These are phyloP conservation scores for Trichoderma gamsii DNA, from an alignment of 495 filamentous ascomycete genomes.

Conservation along the genomic window DNA sequence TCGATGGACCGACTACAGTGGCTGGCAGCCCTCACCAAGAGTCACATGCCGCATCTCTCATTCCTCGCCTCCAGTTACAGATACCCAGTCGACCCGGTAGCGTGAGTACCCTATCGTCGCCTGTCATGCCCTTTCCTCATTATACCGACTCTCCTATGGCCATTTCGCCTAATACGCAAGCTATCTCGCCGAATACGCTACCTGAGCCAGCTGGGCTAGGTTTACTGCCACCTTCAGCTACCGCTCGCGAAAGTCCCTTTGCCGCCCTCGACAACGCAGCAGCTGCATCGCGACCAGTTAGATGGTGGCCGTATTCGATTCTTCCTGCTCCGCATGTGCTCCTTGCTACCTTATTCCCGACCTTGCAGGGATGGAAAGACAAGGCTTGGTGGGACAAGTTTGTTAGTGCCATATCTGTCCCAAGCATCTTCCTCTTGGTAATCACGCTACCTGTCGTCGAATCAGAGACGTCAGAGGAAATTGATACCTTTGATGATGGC, in stretches of 20 bases:
- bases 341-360: conserved; percentile 76
- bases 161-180: too few relatives aligned
- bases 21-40: conserved; percentile 17
- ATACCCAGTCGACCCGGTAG: conserved; percentile 45
- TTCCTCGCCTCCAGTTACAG: conserved; percentile 22
- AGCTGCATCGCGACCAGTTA: conserved; percentile 35
- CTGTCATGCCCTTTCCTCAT: conserved; percentile 37
- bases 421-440: conserved; percentile 84
- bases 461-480: conserved; percentile 38
- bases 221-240: conserved; percentile 25
- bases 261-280: conserved; percentile 43
- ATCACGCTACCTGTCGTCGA: conserved; percentile 93
- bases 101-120: conserved; percentile 43
- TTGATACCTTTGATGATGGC: conserved; percentile 41
- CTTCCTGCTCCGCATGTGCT: conserved; percentile 66
- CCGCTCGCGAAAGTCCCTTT: conserved; percentile 19
- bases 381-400: conserved; percentile 73
- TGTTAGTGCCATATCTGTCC: conserved; percentile 71
- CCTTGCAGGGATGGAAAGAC: conserved; percentile 67
- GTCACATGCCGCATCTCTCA: not conserved
- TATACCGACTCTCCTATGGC: conserved; percentile 37
- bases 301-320: conserved; percentile 71
- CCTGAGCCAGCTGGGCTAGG: conserved; percentile 28
- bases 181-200: conserved; percentile 43
- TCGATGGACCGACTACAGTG: not conserved